A percentile compares a stretch with the other conserved stretches of the same genome.
Evolutionary conservation across 148 eudicot species (phyloP).

Genomic region (Diospyros kaki): DNA sequence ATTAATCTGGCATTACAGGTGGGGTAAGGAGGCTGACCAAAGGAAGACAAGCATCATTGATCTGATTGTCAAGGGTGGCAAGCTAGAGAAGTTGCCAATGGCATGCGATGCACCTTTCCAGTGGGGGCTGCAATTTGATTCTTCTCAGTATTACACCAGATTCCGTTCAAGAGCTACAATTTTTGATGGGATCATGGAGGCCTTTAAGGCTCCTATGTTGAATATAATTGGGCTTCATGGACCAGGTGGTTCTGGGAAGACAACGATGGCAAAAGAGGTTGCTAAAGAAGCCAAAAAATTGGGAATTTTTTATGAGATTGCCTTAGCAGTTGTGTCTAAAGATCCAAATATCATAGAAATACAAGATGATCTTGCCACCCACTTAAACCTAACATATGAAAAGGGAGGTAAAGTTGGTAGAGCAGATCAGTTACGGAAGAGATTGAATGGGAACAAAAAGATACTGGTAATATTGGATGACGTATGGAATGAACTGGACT

Average conservation of each 20-base stretch:
- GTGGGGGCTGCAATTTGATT: too few species aligned
- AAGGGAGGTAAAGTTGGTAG: neutral
- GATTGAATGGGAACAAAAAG: slow-evolving; percentile 1
- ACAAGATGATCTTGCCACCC: neutral
- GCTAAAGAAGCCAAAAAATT: neutral
- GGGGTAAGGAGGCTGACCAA: too few species aligned
- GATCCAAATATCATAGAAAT: neutral
- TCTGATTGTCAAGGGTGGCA: too few species aligned
- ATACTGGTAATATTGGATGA: neutral
- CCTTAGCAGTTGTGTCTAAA: neutral
- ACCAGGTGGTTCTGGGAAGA: slow-evolving; percentile 9
- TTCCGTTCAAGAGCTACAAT: neutral
- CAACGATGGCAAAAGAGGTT: neutral
- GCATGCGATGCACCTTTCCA: too few species aligned
- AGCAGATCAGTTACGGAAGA: neutral
- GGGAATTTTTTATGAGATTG: neutral
- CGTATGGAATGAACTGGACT: neutral
- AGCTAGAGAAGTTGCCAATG: too few species aligned
- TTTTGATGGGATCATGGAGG: neutral
- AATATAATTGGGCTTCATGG: neutral
- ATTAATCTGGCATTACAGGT: too few species aligned
- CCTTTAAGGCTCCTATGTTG: neutral
- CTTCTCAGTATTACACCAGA: neutral
- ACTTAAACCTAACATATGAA: neutral
- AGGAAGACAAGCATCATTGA: too few species aligned